A percentile compares a stretch with the other conserved stretches of the same genome.
These are phyloP conservation scores for Dipodascus geniculatus DNA, from an alignment of 805 yeast genomes.

Conservation along the genomic window DNA sequence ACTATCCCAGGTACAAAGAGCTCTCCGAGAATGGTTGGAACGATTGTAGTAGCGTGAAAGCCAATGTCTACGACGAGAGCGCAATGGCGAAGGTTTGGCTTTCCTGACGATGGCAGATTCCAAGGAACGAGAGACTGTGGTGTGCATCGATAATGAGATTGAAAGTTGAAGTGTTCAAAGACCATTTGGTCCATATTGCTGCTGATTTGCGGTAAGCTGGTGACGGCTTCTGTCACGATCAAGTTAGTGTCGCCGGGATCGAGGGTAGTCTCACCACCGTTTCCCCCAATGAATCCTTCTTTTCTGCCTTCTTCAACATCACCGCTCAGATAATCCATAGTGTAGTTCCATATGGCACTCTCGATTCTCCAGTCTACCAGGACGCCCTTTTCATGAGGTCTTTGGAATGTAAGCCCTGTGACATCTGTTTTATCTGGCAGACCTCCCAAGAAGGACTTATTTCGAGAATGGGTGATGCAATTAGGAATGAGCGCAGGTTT, in stretches of 20 bases:
- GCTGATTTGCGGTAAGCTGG: conserved; percentile 69
- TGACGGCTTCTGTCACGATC: conserved; percentile 69
- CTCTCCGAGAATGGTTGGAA: conserved; percentile 72
- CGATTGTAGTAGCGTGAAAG: conserved; percentile 72
- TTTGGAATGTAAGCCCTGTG: conserved; percentile 56
- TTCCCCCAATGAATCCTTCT: conserved; percentile 1
- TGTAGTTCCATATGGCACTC: conserved; percentile 75
- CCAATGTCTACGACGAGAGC: conserved; percentile 81
- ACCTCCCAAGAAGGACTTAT: conserved; percentile 61
- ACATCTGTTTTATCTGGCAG: conserved; percentile 52
- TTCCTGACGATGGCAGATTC: conserved; percentile 23
- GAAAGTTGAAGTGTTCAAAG: conserved; percentile 87
- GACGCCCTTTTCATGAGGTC: conserved; percentile 87
- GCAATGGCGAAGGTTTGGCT: conserved; percentile 37
- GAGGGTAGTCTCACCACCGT: conserved; percentile 5
- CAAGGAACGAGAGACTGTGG: conserved; percentile 42
- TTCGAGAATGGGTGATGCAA: conserved; percentile 62
- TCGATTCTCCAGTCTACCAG: conserved; percentile 85
- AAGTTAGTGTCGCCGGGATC: conserved; percentile 43
- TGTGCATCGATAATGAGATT: conserved; percentile 54
- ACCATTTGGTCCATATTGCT: conserved; percentile 81
- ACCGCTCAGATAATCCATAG: conserved; percentile 37
- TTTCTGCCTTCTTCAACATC: conserved; percentile 22
- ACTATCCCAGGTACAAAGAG: conserved; percentile 67
- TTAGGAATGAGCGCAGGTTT: conserved; percentile 49